A percentile compares a stretch with the other conserved stretches of the same genome.
These are phyloP conservation scores for Aspergillus tubingensis DNA, from an alignment of 2,329 filamentous ascomycete species.

Conservation along the genomic window DNA sequence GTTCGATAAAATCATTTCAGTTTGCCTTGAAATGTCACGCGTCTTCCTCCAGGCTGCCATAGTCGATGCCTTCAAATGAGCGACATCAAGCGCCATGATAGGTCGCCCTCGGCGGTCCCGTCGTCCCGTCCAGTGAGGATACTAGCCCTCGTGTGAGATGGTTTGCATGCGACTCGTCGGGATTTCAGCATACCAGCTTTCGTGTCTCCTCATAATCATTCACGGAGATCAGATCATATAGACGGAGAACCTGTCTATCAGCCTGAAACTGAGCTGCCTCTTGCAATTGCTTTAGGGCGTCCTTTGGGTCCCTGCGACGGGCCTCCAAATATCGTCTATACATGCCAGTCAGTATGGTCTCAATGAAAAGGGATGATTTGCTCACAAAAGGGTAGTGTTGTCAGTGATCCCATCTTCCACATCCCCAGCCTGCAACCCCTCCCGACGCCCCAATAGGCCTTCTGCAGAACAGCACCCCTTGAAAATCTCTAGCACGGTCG, in stretches of 20 bases:
- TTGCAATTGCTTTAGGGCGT: constrained; percentile 22
- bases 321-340: constrained; percentile 25
- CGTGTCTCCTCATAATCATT: constrained; percentile 24
- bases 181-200: constrained; percentile 16
- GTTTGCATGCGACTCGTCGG: background rate
- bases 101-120: constrained; percentile 24
- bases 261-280: constrained; percentile 16
- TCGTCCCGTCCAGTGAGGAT: constrained; percentile 31
- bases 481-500: background rate
- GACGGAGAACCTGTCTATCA: constrained; percentile 15
- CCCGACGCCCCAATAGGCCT: constrained; percentile 13
- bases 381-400: constrained; percentile 20
- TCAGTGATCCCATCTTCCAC: constrained; percentile 20
- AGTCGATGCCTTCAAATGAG: constrained; percentile 11
- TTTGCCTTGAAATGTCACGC: constrained; percentile 3
- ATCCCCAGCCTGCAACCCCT: constrained; percentile 18
- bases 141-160: constrained; percentile 14
- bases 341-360: background rate
- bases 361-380: too few species aligned
- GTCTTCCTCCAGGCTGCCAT: constrained; percentile 22
- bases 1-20: background rate
- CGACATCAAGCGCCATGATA: constrained; percentile 23
- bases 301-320: constrained; percentile 12
- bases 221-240: constrained; percentile 23
- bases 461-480: background rate